Percentiles rank a stretch among this genome's conserved stretches.
Conservation (phyloP, 2,329 filamentous ascomycete species). For the Nothophaeocryptopus gaeumannii region DNA sequence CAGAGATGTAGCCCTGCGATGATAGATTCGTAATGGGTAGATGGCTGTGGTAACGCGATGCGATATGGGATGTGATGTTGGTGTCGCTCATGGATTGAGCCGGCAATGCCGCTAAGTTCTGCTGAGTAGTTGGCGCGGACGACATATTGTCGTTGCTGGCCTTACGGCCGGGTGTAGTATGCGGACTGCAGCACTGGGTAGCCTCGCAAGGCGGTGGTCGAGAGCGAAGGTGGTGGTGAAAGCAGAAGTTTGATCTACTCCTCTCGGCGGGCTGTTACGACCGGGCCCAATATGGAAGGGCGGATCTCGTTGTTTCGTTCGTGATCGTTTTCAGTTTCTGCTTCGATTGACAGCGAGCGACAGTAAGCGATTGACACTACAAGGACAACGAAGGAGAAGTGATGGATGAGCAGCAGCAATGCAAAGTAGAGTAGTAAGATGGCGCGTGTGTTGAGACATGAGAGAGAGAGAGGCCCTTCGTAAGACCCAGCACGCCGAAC, state of each 20-base stretch:
- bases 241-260: neutral
- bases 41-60: conserved; percentile 86
- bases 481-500: too few species aligned
- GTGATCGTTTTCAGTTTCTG: too few species aligned
- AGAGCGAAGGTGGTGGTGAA: conserved; percentile 1
- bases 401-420: neutral
- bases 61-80: conserved; percentile 72
- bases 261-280: too few species aligned
- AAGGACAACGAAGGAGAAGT: neutral
- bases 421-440: neutral
- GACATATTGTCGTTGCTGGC: conserved; percentile 31
- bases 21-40: conserved; percentile 84
- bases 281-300: too few species aligned
- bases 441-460: conserved; percentile 3
- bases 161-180: conserved; percentile 22
- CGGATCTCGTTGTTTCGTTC: too few species aligned
- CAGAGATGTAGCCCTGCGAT: conserved; percentile 82
- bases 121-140: conserved; percentile 65
- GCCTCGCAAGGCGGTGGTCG: conserved; percentile 16
- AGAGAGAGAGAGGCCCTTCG: too few species aligned
- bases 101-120: conserved; percentile 83
- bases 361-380: conserved; percentile 1
- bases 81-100: conserved; percentile 72
- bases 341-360: neutral
- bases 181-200: conserved; percentile 11